Evolutionary conservation across 768 basidiomycete genomes (phyloP).

Genomic region (Suillus occidentalis): DNA sequence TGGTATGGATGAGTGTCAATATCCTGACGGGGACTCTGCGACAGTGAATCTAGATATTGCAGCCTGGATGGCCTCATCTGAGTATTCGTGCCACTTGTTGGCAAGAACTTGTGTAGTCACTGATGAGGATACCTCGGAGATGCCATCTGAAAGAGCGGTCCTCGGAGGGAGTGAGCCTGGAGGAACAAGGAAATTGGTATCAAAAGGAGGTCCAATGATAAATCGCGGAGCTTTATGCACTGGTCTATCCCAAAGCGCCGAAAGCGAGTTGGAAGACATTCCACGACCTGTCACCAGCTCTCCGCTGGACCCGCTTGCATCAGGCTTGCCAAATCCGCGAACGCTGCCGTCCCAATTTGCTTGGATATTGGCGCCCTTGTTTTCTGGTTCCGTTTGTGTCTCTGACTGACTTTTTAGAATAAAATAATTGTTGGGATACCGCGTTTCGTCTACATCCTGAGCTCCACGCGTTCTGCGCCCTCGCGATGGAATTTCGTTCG

Average conservation of each 20-base stretch:
- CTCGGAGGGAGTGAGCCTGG: slow-evolving; percentile 31
- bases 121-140: slow-evolving; percentile 16
- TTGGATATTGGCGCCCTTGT: slow-evolving; percentile 23
- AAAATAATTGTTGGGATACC: slow-evolving; percentile 55
- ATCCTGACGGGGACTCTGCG: slow-evolving; percentile 49
- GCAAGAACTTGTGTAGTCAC: slow-evolving; percentile 53
- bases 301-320: slow-evolving; percentile 29
- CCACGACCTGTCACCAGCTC: slow-evolving; percentile 21
- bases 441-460: slow-evolving; percentile 30
- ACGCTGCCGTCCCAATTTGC: slow-evolving; percentile 55
- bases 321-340: slow-evolving; percentile 50
- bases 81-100: slow-evolving; percentile 76
- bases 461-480: slow-evolving; percentile 48
- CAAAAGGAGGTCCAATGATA: slow-evolving; percentile 42
- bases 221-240: slow-evolving; percentile 32
- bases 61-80: slow-evolving; percentile 71
- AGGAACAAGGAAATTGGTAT: slow-evolving; percentile 32
- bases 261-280: slow-evolving; percentile 38
- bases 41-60: slow-evolving; percentile 52
- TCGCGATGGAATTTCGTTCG: slow-evolving; percentile 49
- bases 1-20: slow-evolving; percentile 59
- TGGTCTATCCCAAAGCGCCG: slow-evolving; percentile 42
- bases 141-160: slow-evolving; percentile 11
- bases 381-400: slow-evolving; percentile 30
- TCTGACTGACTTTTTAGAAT: slow-evolving; percentile 64